A percentile compares a stretch with the other conserved stretches of the same genome.
Conservation (phyloP, 768 basidiomycete genomes). For the Clitopilus hobsonii region DNA sequence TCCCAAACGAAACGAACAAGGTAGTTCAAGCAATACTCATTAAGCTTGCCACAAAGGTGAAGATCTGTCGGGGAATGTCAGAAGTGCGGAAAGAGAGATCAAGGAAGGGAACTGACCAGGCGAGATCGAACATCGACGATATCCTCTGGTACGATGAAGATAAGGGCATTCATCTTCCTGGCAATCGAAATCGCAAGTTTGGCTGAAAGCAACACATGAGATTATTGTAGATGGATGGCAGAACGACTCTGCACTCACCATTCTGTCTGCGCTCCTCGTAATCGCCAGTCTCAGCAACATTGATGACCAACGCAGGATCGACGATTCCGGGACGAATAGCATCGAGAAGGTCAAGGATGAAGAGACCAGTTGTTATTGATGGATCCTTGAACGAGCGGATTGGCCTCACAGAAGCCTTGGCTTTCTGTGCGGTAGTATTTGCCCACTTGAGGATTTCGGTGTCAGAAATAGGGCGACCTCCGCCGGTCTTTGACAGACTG, state of each 20-base stretch:
- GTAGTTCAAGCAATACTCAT: conserved; percentile 55
- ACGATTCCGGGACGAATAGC: conserved; percentile 92
- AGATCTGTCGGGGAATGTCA: conserved; percentile 48
- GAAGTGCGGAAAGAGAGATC: not conserved
- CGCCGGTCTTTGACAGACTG: conserved; percentile 57
- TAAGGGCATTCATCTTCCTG: conserved; percentile 94
- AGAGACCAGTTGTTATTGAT: conserved; percentile 79
- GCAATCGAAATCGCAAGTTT: conserved; percentile 98
- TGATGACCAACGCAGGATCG: conserved; percentile 75
- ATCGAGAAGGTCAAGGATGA: conserved; percentile 91
- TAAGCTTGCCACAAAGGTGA: conserved; percentile 93
- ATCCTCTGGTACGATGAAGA: conserved; percentile 96
- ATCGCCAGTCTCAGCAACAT: conserved; percentile 52
- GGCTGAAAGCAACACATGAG: conserved; percentile 49
- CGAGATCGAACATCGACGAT: conserved; percentile 92
- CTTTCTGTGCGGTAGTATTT: conserved; percentile 78
- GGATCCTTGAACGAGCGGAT: conserved; percentile 97
- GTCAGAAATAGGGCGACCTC: conserved; percentile 84
- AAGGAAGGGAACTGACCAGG: conserved; percentile 50
- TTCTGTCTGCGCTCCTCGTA: conserved; percentile 93
- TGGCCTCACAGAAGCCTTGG: conserved; percentile 48
- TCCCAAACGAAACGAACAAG: not conserved
- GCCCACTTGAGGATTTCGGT: conserved; percentile 96
- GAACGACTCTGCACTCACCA: conserved; percentile 48
- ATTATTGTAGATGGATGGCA: no score